phyloP scores from a whole-genome alignment of 208 protist species.

The Leptomonas seymouri region DNA sequence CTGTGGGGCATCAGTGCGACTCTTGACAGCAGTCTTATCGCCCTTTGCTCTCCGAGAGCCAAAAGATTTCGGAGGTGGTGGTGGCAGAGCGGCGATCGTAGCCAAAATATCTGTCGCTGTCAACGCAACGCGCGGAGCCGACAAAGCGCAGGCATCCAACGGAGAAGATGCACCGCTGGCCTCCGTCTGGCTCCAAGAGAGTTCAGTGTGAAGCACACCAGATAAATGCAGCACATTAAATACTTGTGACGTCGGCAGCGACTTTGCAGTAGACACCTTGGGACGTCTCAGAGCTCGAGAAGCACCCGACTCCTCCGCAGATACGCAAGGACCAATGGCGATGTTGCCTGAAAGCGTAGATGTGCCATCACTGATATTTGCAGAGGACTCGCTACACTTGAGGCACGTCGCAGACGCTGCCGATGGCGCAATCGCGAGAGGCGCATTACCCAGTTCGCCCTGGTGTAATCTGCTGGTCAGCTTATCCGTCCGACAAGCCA shows the following conservation, averaged over 20 bases:
- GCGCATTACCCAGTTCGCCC: neutral
- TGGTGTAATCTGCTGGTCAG: neutral
- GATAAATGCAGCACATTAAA: neutral
- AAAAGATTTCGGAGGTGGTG: neutral
- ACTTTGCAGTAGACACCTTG: too few relatives aligned
- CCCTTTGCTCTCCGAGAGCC: neutral
- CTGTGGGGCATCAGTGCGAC: neutral
- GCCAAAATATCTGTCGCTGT: slow-evolving; percentile 36
- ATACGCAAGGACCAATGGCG: too few relatives aligned
- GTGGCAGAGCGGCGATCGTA: slow-evolving; percentile 26
- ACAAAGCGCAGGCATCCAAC: neutral
- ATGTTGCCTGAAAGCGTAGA: too few relatives aligned
- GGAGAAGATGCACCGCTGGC: neutral
- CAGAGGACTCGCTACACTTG: too few relatives aligned
- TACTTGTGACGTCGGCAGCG: too few relatives aligned
- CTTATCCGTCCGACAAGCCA: neutral
- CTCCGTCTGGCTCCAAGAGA: neutral
- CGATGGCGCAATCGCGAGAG: neutral
- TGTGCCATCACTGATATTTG: too few relatives aligned
- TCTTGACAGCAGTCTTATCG: neutral
- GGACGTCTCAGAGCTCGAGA: too few relatives aligned
- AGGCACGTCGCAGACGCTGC: too few relatives aligned
- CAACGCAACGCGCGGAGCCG: neutral
- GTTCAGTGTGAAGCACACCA: neutral
- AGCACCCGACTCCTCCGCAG: too few relatives aligned